Percentiles rank a stretch among this genome's conserved stretches.
Evolutionary conservation across 352 stramenopile genomes (phyloP).

Genomic region (Phytopythium delawarense): DNA sequence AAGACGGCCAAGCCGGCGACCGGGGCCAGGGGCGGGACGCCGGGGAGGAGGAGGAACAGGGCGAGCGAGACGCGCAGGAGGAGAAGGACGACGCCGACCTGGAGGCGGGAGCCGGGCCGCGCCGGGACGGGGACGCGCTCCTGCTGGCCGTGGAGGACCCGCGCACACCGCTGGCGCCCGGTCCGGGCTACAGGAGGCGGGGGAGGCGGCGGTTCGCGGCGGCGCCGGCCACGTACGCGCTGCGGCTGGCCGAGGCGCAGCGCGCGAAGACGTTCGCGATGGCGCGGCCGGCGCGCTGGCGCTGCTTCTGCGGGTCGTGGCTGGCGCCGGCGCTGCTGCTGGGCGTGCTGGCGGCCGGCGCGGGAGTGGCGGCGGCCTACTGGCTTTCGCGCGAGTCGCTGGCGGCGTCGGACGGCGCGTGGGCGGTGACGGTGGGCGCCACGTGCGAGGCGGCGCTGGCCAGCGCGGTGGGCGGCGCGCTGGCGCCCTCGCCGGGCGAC

Average conservation of each 20-base stretch:
- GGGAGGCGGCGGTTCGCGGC: conserved; percentile 5
- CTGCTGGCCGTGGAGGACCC: neutral
- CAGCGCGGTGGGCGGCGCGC: conserved; percentile 29
- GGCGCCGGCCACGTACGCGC: conserved; percentile 13
- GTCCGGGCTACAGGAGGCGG: conserved; percentile 9
- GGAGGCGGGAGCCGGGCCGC: neutral
- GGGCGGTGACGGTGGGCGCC: conserved; percentile 31
- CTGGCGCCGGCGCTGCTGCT: conserved; percentile 21
- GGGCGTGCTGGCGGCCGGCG: conserved; percentile 12
- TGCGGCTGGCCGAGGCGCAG: conserved; percentile 18
- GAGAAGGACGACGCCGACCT: neutral
- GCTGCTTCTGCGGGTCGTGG: conserved; percentile 26
- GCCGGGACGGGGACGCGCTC: neutral
- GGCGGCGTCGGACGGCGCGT: conserved; percentile 11
- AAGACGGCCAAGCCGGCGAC: neutral
- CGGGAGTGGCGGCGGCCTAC: conserved; percentile 19
- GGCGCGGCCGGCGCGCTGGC: conserved; percentile 15
- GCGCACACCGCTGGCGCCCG: conserved; percentile 1
- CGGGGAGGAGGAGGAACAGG: neutral
- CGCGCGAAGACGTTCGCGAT: conserved; percentile 29
- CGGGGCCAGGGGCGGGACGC: neutral
- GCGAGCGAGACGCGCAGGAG: neutral
- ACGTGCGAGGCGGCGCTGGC: conserved; percentile 23
- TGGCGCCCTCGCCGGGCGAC: conserved; percentile 32
- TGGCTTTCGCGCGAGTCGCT: conserved; percentile 26